Base-by-base conservation (phyloP, 768 basidiomycete genomes). In the Agaricus subrufescens region DNA sequence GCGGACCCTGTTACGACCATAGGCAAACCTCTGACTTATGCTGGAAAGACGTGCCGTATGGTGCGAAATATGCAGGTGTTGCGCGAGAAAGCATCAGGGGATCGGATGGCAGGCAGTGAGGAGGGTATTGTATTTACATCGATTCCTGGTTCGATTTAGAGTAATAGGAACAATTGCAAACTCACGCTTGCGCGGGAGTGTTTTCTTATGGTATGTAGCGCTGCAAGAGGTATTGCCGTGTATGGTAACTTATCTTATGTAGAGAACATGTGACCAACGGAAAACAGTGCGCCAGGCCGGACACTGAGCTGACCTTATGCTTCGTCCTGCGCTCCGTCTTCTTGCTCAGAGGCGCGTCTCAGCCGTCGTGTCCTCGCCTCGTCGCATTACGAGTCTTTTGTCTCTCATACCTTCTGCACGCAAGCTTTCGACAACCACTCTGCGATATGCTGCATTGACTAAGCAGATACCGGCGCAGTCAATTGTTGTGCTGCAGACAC, bases 401-500 rank as follows among this genome's bases (percentile, higher is more conserved):
- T 8, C 25, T 3, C 26, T 7, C 15, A 31, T 31, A 2, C 11
- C 34, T 3, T 34, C 8, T 23, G 52, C 37, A 40, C 54, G 63
- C 45, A 31, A 52, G 37, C 46, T 69, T 19, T 66, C 67, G 11
- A 66, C 63, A 10, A 66, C 61, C n/a, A 40, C 59, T 15, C 60
- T 59, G 23, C 59, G 39, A n/a, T 45, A 48, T 55, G 71, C 80
- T 14, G 73, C 76, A 1, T 54, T 77, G 23, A 72, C 79, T 0
- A 61, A 73, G 12, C 72, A 77, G 15, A 71, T 75, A n/a, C 74
- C 75, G 8, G 66, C 76, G 5, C 66, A 78, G 30, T 76, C 73
- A n/a, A 81, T 82, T 9, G 62, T 76, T 4, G 70, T 85, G 1
- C 68, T 84, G 12, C 69, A 70, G 27, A 72, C 77, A 2, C 86